Conservation (phyloP, 192 early-diverging fungal genomes). For the Mortierella claussenii region DNA sequence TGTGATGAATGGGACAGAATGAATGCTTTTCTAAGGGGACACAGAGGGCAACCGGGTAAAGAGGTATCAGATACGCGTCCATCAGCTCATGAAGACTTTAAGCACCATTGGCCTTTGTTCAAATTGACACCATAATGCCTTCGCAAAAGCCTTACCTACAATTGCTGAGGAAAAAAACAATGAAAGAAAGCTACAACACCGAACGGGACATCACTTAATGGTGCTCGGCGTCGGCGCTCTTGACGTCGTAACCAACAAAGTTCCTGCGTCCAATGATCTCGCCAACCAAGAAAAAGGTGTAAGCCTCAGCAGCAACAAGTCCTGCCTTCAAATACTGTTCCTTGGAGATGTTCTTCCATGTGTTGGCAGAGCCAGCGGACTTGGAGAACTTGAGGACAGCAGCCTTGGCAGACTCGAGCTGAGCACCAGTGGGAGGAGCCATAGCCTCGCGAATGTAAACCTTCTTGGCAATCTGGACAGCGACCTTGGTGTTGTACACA, state of each 20-base stretch:
- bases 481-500: constrained; percentile 66
- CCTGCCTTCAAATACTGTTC: constrained; percentile 61
- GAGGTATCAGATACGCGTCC: no score
- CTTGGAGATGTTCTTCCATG: constrained; percentile 58
- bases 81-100: no score
- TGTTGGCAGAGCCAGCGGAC: constrained; percentile 40
- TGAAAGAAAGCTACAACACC: background rate
- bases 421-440: constrained; percentile 62
- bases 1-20: no score
- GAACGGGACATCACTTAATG: constrained; percentile 27
- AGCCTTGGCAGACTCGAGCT: constrained; percentile 61
- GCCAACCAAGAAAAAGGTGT: constrained; percentile 70
- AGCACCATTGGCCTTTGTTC: no score
- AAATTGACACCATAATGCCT: no score
- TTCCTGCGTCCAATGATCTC: constrained; percentile 73
- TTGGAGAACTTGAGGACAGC: constrained; percentile 54
- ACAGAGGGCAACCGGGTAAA: no score
- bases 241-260: constrained; percentile 69
- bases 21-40: no score
- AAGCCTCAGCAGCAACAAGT: constrained; percentile 63
- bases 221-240: constrained; percentile 49
- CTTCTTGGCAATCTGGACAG: constrained; percentile 69
- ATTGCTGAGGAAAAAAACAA: constrained; percentile 17
- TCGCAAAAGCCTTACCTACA: constrained; percentile 19
- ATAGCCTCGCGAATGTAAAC: constrained; percentile 72